These are phyloP conservation scores for Coniophora puteana DNA, from an alignment of 1,284 basidiomycete species.

Conservation along the genomic window DNA sequence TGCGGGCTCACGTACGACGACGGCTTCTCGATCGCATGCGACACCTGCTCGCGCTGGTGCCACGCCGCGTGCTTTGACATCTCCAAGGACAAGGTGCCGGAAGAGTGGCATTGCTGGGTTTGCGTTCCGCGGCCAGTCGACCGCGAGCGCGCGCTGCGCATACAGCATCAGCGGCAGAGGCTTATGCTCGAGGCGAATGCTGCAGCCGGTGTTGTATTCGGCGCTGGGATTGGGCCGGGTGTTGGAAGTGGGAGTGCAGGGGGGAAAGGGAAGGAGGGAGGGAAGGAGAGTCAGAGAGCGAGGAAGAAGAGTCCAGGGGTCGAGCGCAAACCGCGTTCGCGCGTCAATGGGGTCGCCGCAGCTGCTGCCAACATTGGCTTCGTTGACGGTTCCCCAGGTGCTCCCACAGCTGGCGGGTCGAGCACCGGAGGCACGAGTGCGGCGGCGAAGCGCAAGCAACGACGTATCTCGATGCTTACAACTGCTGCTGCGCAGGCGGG, in stretches of 20 bases:
- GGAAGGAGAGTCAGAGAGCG: no score
- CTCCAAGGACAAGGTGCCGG: conserved; percentile 63
- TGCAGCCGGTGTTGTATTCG: conserved; percentile 2
- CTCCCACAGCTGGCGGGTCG: no score
- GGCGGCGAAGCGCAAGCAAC: conserved; percentile 34
- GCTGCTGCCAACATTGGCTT: conserved; percentile 30
- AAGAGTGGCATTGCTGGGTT: conserved; percentile 65
- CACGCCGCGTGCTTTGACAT: conserved; percentile 88
- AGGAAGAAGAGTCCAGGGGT: conserved; percentile 40
- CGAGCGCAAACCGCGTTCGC: conserved; percentile 45
- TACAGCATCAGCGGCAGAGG: conserved; percentile 37
- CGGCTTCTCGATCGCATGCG: conserved; percentile 92
- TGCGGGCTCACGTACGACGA: conserved; percentile 78
- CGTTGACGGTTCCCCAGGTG: no score
- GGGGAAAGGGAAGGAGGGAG: no score
- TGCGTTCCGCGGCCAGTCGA: conserved; percentile 49
- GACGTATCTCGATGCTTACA: conserved; percentile 36
- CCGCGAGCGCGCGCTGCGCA: conserved; percentile 41
- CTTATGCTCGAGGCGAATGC: conserved; percentile 15
- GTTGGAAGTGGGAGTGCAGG: conserved; percentile 10
- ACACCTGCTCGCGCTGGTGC: conserved; percentile 86
- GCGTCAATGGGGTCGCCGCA: conserved; percentile 33
- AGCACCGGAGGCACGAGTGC: no score
- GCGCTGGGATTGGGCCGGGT: conserved; percentile 12
- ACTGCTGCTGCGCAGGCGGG: conserved; percentile 18